These are phyloP conservation scores for Knoxia roxburghii DNA, from an alignment of 257 asterid species.

Conservation along the genomic window DNA sequence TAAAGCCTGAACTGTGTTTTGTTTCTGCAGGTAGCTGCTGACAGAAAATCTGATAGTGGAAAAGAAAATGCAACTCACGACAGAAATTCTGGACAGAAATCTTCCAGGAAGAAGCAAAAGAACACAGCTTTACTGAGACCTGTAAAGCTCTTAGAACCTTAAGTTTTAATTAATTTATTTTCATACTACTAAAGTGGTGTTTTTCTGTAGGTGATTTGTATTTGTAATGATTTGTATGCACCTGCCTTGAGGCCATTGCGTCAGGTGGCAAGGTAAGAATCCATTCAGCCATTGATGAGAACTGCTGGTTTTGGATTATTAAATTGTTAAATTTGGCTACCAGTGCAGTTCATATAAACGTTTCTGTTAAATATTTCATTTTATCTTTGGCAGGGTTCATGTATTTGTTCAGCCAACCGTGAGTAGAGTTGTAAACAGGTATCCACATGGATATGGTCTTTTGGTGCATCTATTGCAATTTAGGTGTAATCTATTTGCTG, in stretches of 20 bases:
- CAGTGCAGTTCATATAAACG: constrained; percentile 1
- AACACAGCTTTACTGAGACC: constrained; percentile 68
- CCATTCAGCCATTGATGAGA: neutral
- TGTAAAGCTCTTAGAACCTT: constrained; percentile 41
- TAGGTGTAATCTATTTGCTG: neutral
- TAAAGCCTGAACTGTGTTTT: constrained; percentile 12
- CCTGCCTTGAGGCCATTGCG: constrained; percentile 93
- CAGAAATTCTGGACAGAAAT: constrained; percentile 47
- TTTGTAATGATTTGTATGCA: constrained; percentile 91
- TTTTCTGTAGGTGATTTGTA: constrained; percentile 72
- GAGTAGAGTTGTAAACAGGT: constrained; percentile 90
- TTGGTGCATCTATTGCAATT: neutral
- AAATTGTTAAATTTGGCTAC: neutral
- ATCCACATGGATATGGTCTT: neutral
- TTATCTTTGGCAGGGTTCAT: constrained; percentile 70
- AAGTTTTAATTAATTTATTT: constrained; percentile 10
- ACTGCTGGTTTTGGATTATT: neutral
- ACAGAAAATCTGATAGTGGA: constrained; percentile 54
- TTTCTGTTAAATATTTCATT: constrained; percentile 13
- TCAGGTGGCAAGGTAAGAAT: constrained; percentile 90
- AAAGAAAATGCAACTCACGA: constrained; percentile 59
- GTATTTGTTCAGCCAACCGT: constrained; percentile 82
- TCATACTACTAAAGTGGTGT: constrained; percentile 25
- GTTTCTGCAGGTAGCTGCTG: constrained; percentile 69
- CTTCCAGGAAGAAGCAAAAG: constrained; percentile 57